phyloP scores from a whole-genome alignment of 2,329 filamentous ascomycete species.

The Pyricularia sp. region DNA sequence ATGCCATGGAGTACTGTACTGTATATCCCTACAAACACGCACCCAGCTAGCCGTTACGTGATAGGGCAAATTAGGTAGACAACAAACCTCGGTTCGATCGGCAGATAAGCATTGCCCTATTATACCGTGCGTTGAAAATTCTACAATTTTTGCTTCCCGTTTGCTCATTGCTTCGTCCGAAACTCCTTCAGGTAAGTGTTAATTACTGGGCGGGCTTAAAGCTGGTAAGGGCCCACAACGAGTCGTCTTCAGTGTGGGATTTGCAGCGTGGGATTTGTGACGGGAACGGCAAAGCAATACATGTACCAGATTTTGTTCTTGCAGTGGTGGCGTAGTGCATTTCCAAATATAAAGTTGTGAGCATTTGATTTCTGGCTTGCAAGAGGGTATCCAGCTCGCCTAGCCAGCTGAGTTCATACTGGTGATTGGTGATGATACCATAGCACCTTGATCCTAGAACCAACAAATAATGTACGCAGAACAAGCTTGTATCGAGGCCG shows the following conservation, averaged over 20 bases:
- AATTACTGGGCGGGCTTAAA: too few species aligned
- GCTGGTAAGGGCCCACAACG: not conserved
- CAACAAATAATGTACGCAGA: not conserved
- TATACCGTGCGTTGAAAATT: not conserved
- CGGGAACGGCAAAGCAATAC: not conserved
- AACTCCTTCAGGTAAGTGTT: not conserved
- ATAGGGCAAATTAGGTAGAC: not conserved
- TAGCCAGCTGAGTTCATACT: not conserved
- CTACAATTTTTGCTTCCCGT: not conserved
- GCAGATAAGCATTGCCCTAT: not conserved
- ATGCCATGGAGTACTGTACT: too few species aligned
- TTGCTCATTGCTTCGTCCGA: not conserved
- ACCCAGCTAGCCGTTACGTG: not conserved
- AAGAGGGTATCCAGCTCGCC: not conserved
- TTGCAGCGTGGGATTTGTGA: not conserved
- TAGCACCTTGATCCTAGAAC: not conserved
- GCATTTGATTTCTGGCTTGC: not conserved
- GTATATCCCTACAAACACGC: too few species aligned
- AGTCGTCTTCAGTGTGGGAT: not conserved
- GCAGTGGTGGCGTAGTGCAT: not conserved
- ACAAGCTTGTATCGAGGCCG: not conserved
- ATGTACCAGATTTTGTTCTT: not conserved
- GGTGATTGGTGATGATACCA: not conserved
- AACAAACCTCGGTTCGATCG: not conserved
- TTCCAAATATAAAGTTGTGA: too few species aligned